These are phyloP conservation scores for Cryptococcus sp. DNA, from an alignment of 1,284 basidiomycete genomes.

Conservation along the genomic window DNA sequence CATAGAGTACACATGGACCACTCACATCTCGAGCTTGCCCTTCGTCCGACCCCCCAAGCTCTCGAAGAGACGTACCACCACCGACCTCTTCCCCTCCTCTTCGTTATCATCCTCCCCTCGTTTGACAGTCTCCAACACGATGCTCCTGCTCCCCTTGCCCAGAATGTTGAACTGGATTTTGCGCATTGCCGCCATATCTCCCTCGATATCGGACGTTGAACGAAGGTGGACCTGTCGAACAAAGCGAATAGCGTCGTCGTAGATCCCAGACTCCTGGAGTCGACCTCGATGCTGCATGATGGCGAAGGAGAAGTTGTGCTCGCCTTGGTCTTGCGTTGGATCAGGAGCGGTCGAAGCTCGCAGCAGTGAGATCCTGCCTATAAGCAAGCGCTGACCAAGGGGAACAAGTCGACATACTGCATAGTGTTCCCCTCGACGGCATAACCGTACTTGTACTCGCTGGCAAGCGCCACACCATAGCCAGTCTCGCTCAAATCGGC, in stretches of 20 bases:
- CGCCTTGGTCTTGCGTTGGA: slow-evolving; percentile 44
- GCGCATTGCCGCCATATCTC: no score
- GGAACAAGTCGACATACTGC: slow-evolving; percentile 32
- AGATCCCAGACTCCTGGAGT: slow-evolving; percentile 57
- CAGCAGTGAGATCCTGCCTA: slow-evolving; percentile 62
- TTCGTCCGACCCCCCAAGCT: neutral
- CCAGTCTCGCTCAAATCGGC: slow-evolving; percentile 55
- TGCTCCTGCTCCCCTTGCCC: no score
- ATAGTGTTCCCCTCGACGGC: slow-evolving; percentile 10
- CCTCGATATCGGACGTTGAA: no score
- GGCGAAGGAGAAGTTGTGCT: slow-evolving; percentile 74
- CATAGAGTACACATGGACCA: no score
- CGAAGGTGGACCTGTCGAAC: neutral
- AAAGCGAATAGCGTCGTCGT: slow-evolving; percentile 59
- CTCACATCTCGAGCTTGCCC: neutral
- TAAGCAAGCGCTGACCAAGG: neutral
- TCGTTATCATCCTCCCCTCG: neutral
- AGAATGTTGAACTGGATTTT: no score
- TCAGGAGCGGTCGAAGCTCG: slow-evolving; percentile 83
- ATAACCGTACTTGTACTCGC: slow-evolving; percentile 76
- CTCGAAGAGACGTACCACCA: neutral
- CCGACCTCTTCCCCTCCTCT: no score
- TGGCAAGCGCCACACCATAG: slow-evolving; percentile 81
- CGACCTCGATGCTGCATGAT: slow-evolving; percentile 72
- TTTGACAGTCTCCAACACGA: neutral